A percentile compares a stretch with the other conserved stretches of the same genome.
phyloP scores from a whole-genome alignment of 179 eudicot genomes.

The Spergularia azorica region DNA sequence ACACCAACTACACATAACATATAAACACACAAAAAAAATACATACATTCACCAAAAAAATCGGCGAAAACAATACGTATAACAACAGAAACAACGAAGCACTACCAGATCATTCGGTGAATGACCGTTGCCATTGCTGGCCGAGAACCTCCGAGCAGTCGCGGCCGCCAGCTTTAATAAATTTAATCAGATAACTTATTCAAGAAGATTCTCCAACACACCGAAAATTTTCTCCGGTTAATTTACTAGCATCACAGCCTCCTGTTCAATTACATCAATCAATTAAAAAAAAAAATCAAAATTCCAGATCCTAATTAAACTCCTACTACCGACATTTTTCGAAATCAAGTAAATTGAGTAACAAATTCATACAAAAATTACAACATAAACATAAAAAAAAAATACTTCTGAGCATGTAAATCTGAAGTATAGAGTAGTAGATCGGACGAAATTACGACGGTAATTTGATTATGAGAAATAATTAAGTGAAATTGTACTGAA shows the following conservation, averaged over 20 bases:
- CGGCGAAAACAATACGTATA: not conserved
- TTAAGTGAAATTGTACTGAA: not conserved
- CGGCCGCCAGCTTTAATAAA: slow-evolving; percentile 70
- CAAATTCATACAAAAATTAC: not conserved
- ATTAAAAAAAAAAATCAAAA: not conserved
- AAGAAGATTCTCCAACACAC: not conserved
- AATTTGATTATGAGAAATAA: not conserved
- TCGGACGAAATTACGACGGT: slow-evolving; percentile 16
- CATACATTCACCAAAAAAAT: not conserved
- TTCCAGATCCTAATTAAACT: not conserved
- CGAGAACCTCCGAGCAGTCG: slow-evolving; percentile 67
- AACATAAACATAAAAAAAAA: not conserved
- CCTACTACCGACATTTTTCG: too few species aligned
- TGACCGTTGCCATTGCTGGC: slow-evolving; percentile 68
- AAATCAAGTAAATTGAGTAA: slow-evolving; percentile 3
- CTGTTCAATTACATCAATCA: slow-evolving; percentile 30
- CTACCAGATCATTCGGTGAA: slow-evolving; percentile 66
- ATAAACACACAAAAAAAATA: not conserved
- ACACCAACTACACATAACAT: not conserved
- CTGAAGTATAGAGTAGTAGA: slow-evolving; percentile 12
- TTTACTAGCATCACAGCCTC: slow-evolving; percentile 36
- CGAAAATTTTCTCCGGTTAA: slow-evolving; percentile 14
- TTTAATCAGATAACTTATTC: not conserved
- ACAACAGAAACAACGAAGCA: slow-evolving; percentile 2
- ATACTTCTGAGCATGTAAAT: slow-evolving; percentile 15